These are phyloP conservation scores for Leucocoprinus birnbaumii DNA, from an alignment of 768 basidiomycete species.

Conservation along the genomic window DNA sequence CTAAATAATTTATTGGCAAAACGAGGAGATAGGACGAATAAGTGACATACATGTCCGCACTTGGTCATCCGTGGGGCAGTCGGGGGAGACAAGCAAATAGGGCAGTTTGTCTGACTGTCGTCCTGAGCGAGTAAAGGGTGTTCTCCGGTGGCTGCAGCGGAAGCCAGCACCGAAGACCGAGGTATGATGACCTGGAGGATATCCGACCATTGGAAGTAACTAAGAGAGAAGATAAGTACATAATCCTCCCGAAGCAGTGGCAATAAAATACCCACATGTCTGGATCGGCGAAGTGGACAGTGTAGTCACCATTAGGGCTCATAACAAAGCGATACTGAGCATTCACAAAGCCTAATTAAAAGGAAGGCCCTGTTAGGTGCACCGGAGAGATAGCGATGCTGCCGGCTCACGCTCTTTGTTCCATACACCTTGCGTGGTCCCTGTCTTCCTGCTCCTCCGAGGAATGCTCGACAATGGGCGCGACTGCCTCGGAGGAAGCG, in stretches of 20 bases:
- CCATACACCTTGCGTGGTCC: slow-evolving; percentile 66
- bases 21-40: slow-evolving; percentile 10
- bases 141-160: slow-evolving; percentile 49
- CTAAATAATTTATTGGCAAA: slow-evolving; percentile 37
- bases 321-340: slow-evolving; percentile 95
- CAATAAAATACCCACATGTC: slow-evolving; percentile 70
- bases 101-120: slow-evolving; percentile 76
- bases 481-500: slow-evolving; percentile 82
- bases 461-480: slow-evolving; percentile 56
- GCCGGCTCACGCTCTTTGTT: slow-evolving; percentile 85
- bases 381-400: slow-evolving; percentile 16
- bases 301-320: slow-evolving; percentile 89
- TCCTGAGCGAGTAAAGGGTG: slow-evolving; percentile 30
- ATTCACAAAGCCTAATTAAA: slow-evolving; percentile 80
- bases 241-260: slow-evolving; percentile 1
- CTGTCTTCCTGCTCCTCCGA: slow-evolving; percentile 72
- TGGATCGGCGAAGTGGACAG: slow-evolving; percentile 95
- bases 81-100: slow-evolving; percentile 92
- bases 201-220: slow-evolving; percentile 95
- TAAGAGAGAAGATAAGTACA: slow-evolving; percentile 29
- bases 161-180: slow-evolving; percentile 71
- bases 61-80: slow-evolving; percentile 92
- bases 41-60: slow-evolving; percentile 87
- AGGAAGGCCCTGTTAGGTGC: slow-evolving; percentile 5
- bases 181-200: slow-evolving; percentile 94